These are phyloP conservation scores for Psilocybe mexicana DNA, from an alignment of 1,284 basidiomycete species.

Conservation along the genomic window DNA sequence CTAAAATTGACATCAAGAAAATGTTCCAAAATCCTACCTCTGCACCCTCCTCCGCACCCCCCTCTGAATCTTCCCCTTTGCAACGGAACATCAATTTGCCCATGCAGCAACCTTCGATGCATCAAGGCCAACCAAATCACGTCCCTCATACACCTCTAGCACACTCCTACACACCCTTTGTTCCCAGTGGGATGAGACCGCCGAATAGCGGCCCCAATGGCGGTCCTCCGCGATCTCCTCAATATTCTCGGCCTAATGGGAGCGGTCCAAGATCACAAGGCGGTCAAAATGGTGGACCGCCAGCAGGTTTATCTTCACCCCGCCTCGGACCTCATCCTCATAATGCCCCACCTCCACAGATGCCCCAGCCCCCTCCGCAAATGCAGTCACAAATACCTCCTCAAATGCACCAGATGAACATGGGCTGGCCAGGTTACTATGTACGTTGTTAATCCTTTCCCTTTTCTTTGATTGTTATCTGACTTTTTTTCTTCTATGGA, in stretches of 20 bases:
- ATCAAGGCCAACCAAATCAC: constrained; percentile 34
- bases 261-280: constrained; percentile 55
- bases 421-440: constrained; percentile 27
- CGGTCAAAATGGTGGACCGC: constrained; percentile 52
- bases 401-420: constrained; percentile 37
- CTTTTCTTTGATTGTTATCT: constrained; percentile 3
- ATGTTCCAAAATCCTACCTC: constrained; percentile 63
- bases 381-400: constrained; percentile 39
- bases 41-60: constrained; percentile 36
- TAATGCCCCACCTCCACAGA: constrained; percentile 46
- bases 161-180: constrained; percentile 47
- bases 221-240: constrained; percentile 61
- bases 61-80: constrained; percentile 42
- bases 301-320: constrained; percentile 63
- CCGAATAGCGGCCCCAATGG: constrained; percentile 45
- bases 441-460: constrained; percentile 10
- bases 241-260: constrained; percentile 64
- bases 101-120: constrained; percentile 35
- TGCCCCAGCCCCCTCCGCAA: constrained; percentile 42
- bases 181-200: constrained; percentile 39
- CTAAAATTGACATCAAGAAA: constrained; percentile 64
- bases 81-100: constrained; percentile 46
- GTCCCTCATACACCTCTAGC: constrained; percentile 45
- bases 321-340: constrained; percentile 60
- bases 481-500: constrained; percentile 5